phyloP scores from a whole-genome alignment of 176 grass and related monocot genomes.

The Eremochloa ophiuroides region DNA sequence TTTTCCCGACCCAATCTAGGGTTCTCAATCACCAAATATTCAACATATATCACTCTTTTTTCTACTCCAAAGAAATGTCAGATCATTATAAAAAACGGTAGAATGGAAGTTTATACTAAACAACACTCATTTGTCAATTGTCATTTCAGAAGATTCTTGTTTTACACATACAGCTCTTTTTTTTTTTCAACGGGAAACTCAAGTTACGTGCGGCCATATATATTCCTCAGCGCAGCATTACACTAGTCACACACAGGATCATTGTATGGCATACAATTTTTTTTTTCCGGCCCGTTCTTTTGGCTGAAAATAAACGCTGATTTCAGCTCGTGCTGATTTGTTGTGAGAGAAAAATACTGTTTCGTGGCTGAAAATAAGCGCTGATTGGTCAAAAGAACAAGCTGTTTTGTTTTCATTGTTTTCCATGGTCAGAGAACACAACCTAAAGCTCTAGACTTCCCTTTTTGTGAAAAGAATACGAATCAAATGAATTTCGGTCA shows the following conservation, averaged over 20 bases:
- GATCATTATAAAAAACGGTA: neutral
- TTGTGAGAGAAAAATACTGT: no score
- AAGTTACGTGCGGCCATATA: conserved; percentile 8
- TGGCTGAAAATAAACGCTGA: no score
- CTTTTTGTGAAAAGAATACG: conserved; percentile 42
- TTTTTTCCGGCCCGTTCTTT: no score
- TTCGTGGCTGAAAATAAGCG: no score
- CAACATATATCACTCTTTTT: neutral
- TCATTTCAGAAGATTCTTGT: neutral
- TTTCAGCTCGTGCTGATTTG: no score
- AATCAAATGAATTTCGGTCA: conserved; percentile 44
- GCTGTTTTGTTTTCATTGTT: conserved; percentile 11
- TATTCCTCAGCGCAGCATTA: conserved; percentile 18
- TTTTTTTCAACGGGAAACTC: neutral
- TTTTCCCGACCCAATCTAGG: neutral
- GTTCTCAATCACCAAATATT: neutral
- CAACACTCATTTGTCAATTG: neutral
- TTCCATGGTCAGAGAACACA: conserved; percentile 21
- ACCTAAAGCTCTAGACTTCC: conserved; percentile 33
- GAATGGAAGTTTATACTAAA: neutral
- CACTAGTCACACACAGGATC: neutral
- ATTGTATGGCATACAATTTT: conserved; percentile 16
- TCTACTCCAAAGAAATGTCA: neutral
- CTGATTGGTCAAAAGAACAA: no score
- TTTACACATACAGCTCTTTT: neutral